Conservation (phyloP, 768 basidiomycete species). For the Podaxis sp. region DNA sequence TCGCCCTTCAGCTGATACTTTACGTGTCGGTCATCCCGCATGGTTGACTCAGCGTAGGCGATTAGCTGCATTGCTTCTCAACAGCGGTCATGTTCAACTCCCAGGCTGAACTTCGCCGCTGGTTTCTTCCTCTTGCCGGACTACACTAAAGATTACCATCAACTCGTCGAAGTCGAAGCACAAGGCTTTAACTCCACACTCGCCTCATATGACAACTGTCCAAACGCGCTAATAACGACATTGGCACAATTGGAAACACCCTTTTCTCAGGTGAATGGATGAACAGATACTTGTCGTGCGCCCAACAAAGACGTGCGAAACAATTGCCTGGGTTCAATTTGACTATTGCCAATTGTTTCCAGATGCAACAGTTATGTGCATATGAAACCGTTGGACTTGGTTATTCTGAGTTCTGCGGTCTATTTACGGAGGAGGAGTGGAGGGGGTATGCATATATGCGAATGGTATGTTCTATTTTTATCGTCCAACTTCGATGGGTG, state of each 20-base stretch:
- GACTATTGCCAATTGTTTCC: constrained; percentile 46
- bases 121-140: constrained; percentile 57
- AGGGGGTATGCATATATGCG: constrained; percentile 69
- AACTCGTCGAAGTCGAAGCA: constrained; percentile 57
- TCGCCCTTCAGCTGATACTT: constrained; percentile 2
- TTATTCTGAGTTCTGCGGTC: constrained; percentile 69
- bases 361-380: constrained; percentile 66
- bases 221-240: constrained; percentile 48
- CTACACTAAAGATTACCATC: constrained; percentile 50
- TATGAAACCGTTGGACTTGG: constrained; percentile 83
- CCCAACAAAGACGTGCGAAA: constrained; percentile 46
- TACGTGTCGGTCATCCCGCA: constrained; percentile 34
- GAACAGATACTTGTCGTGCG: constrained; percentile 51
- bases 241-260: constrained; percentile 34
- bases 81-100: neutral
- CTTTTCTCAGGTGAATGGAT: constrained; percentile 52
- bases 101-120: constrained; percentile 42
- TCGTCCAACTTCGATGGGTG: neutral
- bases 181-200: constrained; percentile 63
- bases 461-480: constrained; percentile 19
- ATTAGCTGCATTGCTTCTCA: neutral
- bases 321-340: constrained; percentile 49
- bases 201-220: constrained; percentile 63
- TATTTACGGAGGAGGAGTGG: constrained; percentile 83
- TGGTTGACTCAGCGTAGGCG: constrained; percentile 44